Conservation (phyloP, 2,329 filamentous ascomycete genomes). For the Alternaria burnsii region DNA sequence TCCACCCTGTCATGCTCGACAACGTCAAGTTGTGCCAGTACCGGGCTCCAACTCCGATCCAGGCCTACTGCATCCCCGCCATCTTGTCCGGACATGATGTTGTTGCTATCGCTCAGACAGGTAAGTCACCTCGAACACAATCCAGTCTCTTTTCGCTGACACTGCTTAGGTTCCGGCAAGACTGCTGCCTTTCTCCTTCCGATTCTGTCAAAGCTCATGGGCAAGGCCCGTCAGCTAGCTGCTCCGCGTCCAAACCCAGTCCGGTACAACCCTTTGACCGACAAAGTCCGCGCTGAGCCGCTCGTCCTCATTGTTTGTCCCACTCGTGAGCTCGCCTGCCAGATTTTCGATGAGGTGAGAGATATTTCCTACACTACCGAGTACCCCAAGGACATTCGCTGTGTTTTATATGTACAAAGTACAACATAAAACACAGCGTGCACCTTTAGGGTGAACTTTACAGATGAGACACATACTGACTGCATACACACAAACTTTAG, state of each 20-base stretch:
- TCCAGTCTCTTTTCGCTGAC: constrained; percentile 1
- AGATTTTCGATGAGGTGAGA: constrained; percentile 90
- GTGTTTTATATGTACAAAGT: neutral
- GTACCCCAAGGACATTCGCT: neutral
- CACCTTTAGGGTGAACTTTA: neutral
- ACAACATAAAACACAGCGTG: neutral
- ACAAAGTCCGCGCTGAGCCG: constrained; percentile 78
- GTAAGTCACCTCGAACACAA: constrained; percentile 60
- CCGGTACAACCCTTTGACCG: constrained; percentile 60
- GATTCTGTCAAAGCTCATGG: constrained; percentile 90
- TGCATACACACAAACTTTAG: neutral
- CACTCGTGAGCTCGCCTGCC: constrained; percentile 84
- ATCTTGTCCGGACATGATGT: constrained; percentile 80
- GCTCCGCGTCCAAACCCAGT: constrained; percentile 75
- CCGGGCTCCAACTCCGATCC: constrained; percentile 80
- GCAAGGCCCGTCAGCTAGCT: constrained; percentile 88
- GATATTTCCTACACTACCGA: constrained; percentile 61
- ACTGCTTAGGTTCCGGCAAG: constrained; percentile 84
- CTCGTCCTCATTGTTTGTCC: constrained; percentile 86
- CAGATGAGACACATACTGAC: neutral
- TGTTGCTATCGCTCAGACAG: constrained; percentile 90
- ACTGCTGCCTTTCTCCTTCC: constrained; percentile 93
- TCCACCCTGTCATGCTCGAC: constrained; percentile 83
- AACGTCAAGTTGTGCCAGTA: constrained; percentile 82
- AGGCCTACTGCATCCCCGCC: constrained; percentile 83